A percentile compares a stretch with the other conserved stretches of the same genome.
Conservation (phyloP, 768 basidiomycete species). For the Boletus insuetus region DNA sequence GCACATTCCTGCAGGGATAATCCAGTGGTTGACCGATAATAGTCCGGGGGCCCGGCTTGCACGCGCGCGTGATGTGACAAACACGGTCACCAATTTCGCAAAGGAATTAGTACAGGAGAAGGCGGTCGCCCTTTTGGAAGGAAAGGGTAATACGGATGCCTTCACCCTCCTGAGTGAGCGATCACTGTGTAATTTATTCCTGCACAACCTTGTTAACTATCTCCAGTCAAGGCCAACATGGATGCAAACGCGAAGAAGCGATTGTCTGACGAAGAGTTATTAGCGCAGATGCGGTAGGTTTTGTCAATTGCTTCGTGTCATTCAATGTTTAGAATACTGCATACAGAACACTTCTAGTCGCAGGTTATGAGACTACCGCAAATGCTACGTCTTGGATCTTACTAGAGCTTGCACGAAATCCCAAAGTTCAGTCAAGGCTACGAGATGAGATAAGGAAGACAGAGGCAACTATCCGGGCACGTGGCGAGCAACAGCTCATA, state of each 20-base stretch:
- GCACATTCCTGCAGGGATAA: slow-evolving; percentile 1
- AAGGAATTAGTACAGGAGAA: slow-evolving; percentile 4
- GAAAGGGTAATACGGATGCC: slow-evolving; percentile 12
- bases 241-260: slow-evolving; percentile 15
- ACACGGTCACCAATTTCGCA: background rate
- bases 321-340: background rate
- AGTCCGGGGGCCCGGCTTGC: background rate
- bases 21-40: background rate
- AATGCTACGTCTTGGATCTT: slow-evolving; percentile 56
- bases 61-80: background rate
- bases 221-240: slow-evolving; percentile 24
- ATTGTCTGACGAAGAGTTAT: slow-evolving; percentile 14
- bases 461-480: background rate
- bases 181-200: background rate
- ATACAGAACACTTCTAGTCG: slow-evolving; percentile 43
- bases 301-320: background rate
- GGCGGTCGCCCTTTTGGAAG: slow-evolving; percentile 5
- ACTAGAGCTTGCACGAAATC: slow-evolving; percentile 56
- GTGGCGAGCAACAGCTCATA: background rate
- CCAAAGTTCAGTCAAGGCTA: slow-evolving; percentile 54
- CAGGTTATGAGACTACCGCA: slow-evolving; percentile 60
- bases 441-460: slow-evolving; percentile 33
- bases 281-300: slow-evolving; percentile 16
- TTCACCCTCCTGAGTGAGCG: slow-evolving; percentile 38
- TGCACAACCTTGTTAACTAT: background rate